Evolutionary conservation across 2,329 filamentous ascomycete genomes (phyloP), one percentile per base, ranked within the genome.

Genomic region (Neurospora crassa): DNA sequence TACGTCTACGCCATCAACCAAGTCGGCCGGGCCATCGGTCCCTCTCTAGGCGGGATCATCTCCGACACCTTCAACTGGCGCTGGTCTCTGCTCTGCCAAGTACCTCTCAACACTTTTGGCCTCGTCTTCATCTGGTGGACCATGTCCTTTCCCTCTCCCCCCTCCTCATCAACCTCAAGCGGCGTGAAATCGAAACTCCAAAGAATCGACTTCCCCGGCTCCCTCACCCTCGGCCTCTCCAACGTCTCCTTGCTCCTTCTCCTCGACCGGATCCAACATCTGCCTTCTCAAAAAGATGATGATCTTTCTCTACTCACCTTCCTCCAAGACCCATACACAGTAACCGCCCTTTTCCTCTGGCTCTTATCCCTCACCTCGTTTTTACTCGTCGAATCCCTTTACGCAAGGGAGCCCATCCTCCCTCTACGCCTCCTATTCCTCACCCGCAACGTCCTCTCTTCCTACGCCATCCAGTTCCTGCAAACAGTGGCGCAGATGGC

Each of bases 1-100:
- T 73, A 72, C 20, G 72, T 69, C 12, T 73, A 73, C 40, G 67
- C 70, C 5, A 42, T 73, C 41, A 73, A 73, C 53, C 72, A 73
- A 34, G 41, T 70, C n/a, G 72, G 72, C 5, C 47, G 72, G 12
- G 72, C 72, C 1, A 24, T 72, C 14, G 72, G 72, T 2, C 72
- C 72, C 16, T 72, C 70, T 0, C 43, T 73, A 3, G 72, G 72
- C n/a, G 72, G 70, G 4, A 45, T 73, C 40, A 70, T 73, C 1
- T 42, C 70, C 16, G 72, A 70, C 34, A 29, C 24, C 1, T 67
- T 63, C 18, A 68, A 70, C 41, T 73, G 72, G 72, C 67, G 72
- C 59, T 73, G 70, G 72, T 70, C 72, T 10, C 67, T 73, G 1
- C 43, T 73, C 2, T 72, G 47, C 20, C 72, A 73, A 42, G 72